Base-by-base conservation (phyloP, 2,329 filamentous ascomycete genomes). In the Phyllosticta capitalensis region DNA sequence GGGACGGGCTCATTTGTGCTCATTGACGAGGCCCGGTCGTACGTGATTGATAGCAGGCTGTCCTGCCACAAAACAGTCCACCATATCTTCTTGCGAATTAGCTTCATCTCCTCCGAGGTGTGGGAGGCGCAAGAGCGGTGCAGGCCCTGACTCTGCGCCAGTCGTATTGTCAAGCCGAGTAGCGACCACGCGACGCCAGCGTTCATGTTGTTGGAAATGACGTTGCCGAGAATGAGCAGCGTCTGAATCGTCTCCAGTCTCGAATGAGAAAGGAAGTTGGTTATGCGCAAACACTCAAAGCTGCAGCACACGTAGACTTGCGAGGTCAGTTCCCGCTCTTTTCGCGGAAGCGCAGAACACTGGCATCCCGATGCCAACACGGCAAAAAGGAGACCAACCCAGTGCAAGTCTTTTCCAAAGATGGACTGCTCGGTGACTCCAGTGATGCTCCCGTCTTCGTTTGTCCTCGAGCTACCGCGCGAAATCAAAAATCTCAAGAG, bases 31-130 rank as follows among this genome's bases (percentile, higher is more conserved):
- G 78, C 78, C 45, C 83, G 73, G 65, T 86, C 83, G 65, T 85
- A 86, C 2, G 82, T 85, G 30, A 86, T 79, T 9, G 82, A 85
- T 22, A 86, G 78, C 53, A 85, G 75, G 59, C 81, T 84, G 64
- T 86, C 83, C 66, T 85, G 83, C 83, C 83, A 86, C 30, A 84
- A 76, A 63, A 85, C 77, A 1, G 81, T 81, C 83, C 83, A 86
- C 74, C 74, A 76, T 9, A 75, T 69, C 61, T 75, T 76, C 60
- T 69, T 74, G 24, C 74, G 66, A 10, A 66, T 63, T 7, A 72
- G 67, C 50, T 68, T 72, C 28, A 71, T 71, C 56, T 83, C 79
- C 6, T 73, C 67, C 2, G 79, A 72, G 2, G 79, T 78, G 53
- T 80, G 79, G 21, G 77, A 76, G 48, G 81, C 80, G 52, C 81